These are phyloP conservation scores for Tolypocladium inflatum DNA, from an alignment of 2,329 filamentous ascomycete genomes.

Conservation along the genomic window DNA sequence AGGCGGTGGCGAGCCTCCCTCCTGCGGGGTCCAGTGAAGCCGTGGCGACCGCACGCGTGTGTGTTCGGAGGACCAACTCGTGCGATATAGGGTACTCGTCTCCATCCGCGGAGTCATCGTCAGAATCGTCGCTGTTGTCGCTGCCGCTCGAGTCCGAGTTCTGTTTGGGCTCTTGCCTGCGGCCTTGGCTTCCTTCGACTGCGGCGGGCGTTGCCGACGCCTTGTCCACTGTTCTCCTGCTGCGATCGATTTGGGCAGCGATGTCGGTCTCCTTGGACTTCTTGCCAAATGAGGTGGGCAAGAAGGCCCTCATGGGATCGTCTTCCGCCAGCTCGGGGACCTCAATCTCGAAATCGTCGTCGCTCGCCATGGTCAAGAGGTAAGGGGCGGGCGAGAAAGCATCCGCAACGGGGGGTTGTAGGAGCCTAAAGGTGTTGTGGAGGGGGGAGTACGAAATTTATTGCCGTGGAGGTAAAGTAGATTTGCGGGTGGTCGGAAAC, in stretches of 20 bases:
- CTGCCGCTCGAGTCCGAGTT: slow-evolving; percentile 34
- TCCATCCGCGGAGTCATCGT: slow-evolving; percentile 58
- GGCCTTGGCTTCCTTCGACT: slow-evolving; percentile 5
- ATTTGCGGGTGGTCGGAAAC: slow-evolving; percentile 4
- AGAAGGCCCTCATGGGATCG: slow-evolving; percentile 64
- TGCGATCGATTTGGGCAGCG: slow-evolving; percentile 70
- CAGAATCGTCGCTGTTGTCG: slow-evolving; percentile 37
- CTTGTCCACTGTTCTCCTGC: slow-evolving; percentile 45
- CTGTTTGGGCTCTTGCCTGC: slow-evolving; percentile 13
- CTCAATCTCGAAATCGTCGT: slow-evolving; percentile 50
- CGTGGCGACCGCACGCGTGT: slow-evolving; percentile 78
- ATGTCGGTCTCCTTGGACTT: slow-evolving; percentile 65
- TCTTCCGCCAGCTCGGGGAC: slow-evolving; percentile 44
- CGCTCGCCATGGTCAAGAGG: slow-evolving; percentile 42
- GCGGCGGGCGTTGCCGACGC: slow-evolving; percentile 2
- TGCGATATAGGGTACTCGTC: slow-evolving; percentile 91
- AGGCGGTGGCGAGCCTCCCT: slow-evolving; percentile 78
- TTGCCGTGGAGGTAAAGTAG: slow-evolving; percentile 6
- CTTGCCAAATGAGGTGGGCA: slow-evolving; percentile 81
- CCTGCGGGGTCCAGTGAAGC: slow-evolving; percentile 79
- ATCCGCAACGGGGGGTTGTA: slow-evolving; percentile 1
- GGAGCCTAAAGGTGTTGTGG: slow-evolving; percentile 5
- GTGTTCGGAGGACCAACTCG: slow-evolving; percentile 85
- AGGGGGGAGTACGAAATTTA: slow-evolving; percentile 7
- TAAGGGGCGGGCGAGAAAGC: slow-evolving; percentile 3